A percentile compares a stretch with the other conserved stretches of the same genome.
Conservation (phyloP, 192 early-diverging fungal genomes). For the Gonapodya sp. region DNA sequence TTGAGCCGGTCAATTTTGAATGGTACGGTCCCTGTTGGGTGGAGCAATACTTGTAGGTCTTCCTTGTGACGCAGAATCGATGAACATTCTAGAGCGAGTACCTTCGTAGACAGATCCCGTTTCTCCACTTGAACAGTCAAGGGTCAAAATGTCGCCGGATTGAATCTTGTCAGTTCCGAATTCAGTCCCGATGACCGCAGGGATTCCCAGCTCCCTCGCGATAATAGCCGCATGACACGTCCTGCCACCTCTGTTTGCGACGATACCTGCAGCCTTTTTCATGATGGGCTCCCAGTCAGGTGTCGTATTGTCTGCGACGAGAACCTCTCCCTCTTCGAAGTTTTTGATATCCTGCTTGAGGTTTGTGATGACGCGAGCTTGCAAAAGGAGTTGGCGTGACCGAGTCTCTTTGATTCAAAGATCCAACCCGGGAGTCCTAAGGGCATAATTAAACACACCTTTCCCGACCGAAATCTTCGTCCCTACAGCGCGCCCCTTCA, state of each 20-base stretch:
- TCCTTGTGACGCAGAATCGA: no score
- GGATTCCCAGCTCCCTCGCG: constrained; percentile 27
- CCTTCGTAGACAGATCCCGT: background rate
- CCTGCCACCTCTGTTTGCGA: constrained; percentile 27
- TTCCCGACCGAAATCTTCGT: background rate
- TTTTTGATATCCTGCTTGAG: constrained; percentile 11
- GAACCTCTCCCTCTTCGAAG: constrained; percentile 17
- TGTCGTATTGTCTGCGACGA: constrained; percentile 16
- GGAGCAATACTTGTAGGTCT: background rate
- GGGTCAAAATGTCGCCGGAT: constrained; percentile 25
- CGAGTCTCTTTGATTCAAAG: background rate
- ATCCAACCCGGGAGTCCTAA: background rate
- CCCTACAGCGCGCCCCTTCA: background rate
- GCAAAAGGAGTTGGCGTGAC: background rate
- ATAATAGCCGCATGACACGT: constrained; percentile 30
- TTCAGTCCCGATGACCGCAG: constrained; percentile 32
- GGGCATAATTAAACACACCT: background rate
- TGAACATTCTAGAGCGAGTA: background rate
- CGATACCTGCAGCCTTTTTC: constrained; percentile 26
- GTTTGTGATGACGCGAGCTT: background rate
- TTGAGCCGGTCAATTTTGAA: constrained; percentile 12
- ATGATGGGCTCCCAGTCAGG: constrained; percentile 25
- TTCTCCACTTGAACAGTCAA: constrained; percentile 20
- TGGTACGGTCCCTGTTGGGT: background rate
- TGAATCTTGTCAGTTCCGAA: constrained; percentile 26